These are phyloP conservation scores for Colletotrichum eleusines DNA, from an alignment of 2,329 filamentous ascomycete species.

Conservation along the genomic window DNA sequence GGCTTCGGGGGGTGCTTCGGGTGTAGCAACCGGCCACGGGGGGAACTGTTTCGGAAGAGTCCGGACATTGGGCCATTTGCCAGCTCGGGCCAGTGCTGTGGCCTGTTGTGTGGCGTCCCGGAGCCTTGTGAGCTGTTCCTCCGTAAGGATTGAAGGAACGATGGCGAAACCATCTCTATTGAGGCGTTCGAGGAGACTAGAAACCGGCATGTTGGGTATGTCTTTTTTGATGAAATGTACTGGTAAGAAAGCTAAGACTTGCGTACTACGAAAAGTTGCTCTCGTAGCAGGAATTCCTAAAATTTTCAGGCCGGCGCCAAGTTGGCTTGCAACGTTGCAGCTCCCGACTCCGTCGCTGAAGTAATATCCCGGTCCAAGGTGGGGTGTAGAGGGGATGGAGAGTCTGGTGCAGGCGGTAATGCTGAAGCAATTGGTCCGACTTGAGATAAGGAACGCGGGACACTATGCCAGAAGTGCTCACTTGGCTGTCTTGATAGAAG, in stretches of 20 bases:
- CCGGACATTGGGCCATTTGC: constrained; percentile 83
- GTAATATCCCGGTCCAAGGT: constrained; percentile 24
- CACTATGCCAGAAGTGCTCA: not conserved
- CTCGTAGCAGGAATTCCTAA: not conserved
- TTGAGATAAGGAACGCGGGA: constrained; percentile 14
- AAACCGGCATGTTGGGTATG: constrained; percentile 16
- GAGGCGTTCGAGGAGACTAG: constrained; percentile 64
- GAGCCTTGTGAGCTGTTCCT: constrained; percentile 67
- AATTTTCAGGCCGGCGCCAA: not conserved
- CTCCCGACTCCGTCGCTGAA: constrained; percentile 4
- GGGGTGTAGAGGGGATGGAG: constrained; percentile 3
- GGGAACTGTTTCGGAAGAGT: constrained; percentile 93
- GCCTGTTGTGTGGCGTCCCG: constrained; percentile 69
- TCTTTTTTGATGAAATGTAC: not conserved
- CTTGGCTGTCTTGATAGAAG: not conserved
- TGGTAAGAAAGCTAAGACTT: not conserved
- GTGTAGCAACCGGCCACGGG: constrained; percentile 71
- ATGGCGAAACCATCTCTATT: constrained; percentile 81
- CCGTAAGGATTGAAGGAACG: constrained; percentile 73
- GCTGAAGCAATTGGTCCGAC: not conserved
- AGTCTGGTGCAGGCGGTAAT: not conserved
- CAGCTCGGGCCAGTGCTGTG: constrained; percentile 73
- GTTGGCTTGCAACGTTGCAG: constrained; percentile 32
- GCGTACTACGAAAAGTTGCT: not conserved
- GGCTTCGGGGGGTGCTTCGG: constrained; percentile 65